phyloP scores from a whole-genome alignment of 2,329 filamentous ascomycete genomes.

The Plectosphaerella sp. region DNA sequence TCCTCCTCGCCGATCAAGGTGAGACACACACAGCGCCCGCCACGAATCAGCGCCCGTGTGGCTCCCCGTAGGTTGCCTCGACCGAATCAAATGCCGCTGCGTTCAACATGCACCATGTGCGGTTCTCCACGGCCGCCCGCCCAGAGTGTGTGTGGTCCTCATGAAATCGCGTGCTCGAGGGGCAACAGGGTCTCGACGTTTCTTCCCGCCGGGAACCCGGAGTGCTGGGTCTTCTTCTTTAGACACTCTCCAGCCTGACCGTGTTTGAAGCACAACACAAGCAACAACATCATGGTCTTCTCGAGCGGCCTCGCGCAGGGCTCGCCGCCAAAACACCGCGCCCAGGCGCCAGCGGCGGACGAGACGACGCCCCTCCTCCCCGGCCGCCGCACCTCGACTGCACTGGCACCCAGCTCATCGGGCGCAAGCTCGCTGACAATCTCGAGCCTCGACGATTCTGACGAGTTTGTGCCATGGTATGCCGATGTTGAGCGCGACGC shows the following conservation, averaged over 20 bases:
- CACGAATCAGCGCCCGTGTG: too few species aligned
- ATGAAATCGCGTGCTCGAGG: too few species aligned
- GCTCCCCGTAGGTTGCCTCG: too few species aligned
- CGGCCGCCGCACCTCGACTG: not conserved
- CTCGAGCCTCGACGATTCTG: slow-evolving; percentile 8
- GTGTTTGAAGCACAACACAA: not conserved
- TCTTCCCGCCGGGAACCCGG: too few species aligned
- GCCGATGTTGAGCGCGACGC: slow-evolving; percentile 7
- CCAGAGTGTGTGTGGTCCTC: too few species aligned
- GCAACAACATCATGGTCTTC: not conserved
- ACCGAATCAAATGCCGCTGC: too few species aligned
- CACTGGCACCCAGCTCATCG: slow-evolving; percentile 2
- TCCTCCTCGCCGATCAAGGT: too few species aligned
- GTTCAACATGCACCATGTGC: too few species aligned
- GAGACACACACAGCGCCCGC: too few species aligned
- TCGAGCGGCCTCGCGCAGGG: not conserved
- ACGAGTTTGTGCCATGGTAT: slow-evolving; percentile 9
- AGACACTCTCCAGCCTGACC: not conserved
- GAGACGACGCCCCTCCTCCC: not conserved
- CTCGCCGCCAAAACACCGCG: not conserved
- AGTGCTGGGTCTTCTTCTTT: not conserved
- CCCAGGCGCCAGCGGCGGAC: not conserved
- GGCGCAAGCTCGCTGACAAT: slow-evolving; percentile 8
- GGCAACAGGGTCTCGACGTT: too few species aligned
- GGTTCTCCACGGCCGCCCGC: too few species aligned